A percentile compares a stretch with the other conserved stretches of the same genome.
Evolutionary conservation across 768 basidiomycete species (phyloP).

Genomic region (Auricularia cornea): DNA sequence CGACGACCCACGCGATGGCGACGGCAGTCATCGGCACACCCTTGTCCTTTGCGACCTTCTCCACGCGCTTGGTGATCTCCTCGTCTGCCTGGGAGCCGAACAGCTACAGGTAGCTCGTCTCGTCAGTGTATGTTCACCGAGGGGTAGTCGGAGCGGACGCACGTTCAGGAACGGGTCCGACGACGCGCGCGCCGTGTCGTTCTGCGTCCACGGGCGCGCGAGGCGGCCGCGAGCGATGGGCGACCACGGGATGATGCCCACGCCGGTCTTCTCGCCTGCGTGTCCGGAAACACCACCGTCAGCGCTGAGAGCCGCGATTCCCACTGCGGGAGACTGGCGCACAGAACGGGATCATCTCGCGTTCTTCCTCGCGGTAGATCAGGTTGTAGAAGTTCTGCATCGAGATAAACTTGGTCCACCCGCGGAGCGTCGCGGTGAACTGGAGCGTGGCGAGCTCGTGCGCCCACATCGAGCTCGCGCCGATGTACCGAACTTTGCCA

Average conservation of each 20-base stretch:
- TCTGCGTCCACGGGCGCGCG: conserved; percentile 29
- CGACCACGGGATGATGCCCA: conserved; percentile 53
- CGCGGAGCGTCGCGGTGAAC: conserved; percentile 1
- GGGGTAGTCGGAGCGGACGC: not conserved
- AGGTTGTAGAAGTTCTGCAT: conserved; percentile 64
- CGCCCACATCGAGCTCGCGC: conserved; percentile 37
- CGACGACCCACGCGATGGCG: conserved; percentile 43
- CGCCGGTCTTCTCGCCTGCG: conserved; percentile 37
- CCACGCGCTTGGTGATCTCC: conserved; percentile 32
- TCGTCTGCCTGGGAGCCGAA: not conserved
- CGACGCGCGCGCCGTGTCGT: conserved; percentile 31
- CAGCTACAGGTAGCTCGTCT: conserved; percentile 1
- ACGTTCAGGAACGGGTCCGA: conserved; percentile 20
- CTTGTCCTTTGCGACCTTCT: conserved; percentile 45
- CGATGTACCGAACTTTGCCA: conserved; percentile 46
- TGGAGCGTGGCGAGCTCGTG: conserved; percentile 31
- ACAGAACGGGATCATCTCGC: conserved; percentile 49
- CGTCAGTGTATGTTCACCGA: conserved; percentile 7
- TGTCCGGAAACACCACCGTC: not conserved
- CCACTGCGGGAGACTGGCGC: conserved; percentile 6
- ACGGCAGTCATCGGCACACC: conserved; percentile 50
- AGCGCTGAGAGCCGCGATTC: conserved; percentile 11
- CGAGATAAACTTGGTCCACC: conserved; percentile 42
- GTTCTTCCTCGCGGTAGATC: conserved; percentile 57
- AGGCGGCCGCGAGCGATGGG: conserved; percentile 47